Percentiles rank a stretch among this genome's conserved stretches.
These are phyloP conservation scores for Lyophyllum decastes DNA, from an alignment of 768 basidiomycete genomes.

Conservation along the genomic window DNA sequence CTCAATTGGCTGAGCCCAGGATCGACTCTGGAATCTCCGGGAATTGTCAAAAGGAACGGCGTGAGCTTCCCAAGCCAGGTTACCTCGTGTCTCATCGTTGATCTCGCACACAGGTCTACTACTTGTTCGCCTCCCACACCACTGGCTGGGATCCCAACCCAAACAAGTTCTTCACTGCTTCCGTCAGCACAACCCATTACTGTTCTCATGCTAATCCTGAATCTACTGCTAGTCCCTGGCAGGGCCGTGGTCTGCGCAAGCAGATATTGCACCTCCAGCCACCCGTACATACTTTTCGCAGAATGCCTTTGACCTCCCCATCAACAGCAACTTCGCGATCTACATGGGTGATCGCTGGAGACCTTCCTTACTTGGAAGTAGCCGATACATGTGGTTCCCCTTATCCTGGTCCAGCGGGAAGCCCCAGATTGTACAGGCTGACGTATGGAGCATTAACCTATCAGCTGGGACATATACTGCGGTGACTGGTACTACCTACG, in stretches of 20 bases:
- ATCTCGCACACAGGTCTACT: conserved; percentile 41
- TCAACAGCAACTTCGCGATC: conserved; percentile 47
- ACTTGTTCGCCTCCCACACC: conserved; percentile 62
- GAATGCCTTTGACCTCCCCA: conserved; percentile 54
- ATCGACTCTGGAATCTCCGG: conserved; percentile 61
- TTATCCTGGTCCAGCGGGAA: conserved; percentile 53
- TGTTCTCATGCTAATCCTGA: not conserved
- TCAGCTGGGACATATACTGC: conserved; percentile 50
- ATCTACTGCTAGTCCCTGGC: conserved; percentile 42
- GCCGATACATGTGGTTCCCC: conserved; percentile 64
- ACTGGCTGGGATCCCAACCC: conserved; percentile 62
- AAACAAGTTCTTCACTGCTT: conserved; percentile 57
- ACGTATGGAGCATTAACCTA: conserved; percentile 58
- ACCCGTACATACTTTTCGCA: conserved; percentile 63
- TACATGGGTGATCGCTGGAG: conserved; percentile 72
- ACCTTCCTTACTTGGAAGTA: conserved; percentile 51
- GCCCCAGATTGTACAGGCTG: conserved; percentile 56
- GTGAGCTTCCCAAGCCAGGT: conserved; percentile 25
- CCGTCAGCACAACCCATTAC: conserved; percentile 31
- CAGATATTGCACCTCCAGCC: conserved; percentile 53
- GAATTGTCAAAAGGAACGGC: conserved; percentile 59
- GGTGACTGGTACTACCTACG: conserved; percentile 53
- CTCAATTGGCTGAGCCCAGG: conserved; percentile 26
- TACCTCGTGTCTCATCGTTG: not conserved
- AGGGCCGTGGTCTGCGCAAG: conserved; percentile 56